Conservation (phyloP, 352 stramenopile genomes). For the Vaucheria bursata region DNA sequence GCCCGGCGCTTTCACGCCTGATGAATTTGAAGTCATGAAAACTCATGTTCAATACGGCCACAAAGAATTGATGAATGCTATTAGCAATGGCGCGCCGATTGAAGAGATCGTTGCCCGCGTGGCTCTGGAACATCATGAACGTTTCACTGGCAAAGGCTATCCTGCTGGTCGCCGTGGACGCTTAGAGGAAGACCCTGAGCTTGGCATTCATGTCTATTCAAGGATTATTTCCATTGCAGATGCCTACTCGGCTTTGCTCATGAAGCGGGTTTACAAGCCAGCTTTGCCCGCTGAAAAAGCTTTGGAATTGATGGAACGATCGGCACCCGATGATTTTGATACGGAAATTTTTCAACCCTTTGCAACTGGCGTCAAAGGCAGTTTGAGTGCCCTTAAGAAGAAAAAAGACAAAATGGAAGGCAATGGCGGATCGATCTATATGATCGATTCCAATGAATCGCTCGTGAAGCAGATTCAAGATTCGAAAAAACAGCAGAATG, state of each 20-base stretch:
- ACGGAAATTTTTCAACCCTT: no score
- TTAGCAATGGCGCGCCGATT: neutral
- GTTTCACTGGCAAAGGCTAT: neutral
- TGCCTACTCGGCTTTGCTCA: neutral
- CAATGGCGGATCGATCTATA: no score
- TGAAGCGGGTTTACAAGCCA: neutral
- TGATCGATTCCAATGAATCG: no score
- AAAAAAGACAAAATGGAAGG: no score
- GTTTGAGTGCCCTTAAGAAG: no score
- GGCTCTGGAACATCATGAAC: neutral
- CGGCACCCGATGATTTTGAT: no score
- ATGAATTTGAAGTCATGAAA: neutral
- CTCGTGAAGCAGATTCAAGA: no score
- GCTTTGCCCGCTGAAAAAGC: neutral
- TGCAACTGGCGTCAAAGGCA: no score
- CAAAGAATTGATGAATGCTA: neutral
- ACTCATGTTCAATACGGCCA: neutral
- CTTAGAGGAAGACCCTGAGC: no score
- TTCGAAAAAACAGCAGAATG: no score
- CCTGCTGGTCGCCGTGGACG: neutral
- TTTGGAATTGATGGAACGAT: no score
- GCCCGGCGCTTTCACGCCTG: neutral
- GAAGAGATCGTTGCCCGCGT: neutral
- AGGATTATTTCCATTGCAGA: neutral
- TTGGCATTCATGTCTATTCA: neutral